Conservation (phyloP, 176 grass and related monocot species). For the Ananas comosus region DNA sequence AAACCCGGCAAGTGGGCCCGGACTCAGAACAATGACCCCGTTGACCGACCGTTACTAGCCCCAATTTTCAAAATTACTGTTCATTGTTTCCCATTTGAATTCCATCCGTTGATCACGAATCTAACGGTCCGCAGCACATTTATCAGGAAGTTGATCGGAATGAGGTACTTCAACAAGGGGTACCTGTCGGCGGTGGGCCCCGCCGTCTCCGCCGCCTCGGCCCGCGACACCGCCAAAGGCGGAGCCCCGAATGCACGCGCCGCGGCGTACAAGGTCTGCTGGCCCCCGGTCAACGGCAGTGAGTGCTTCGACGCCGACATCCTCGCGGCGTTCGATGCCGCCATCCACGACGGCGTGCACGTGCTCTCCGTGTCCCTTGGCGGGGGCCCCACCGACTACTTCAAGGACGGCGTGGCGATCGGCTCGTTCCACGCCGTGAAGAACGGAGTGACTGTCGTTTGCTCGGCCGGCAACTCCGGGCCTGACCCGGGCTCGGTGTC, state of each 20-base stretch:
- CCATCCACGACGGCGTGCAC: conserved; percentile 81
- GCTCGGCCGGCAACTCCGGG: conserved; percentile 73
- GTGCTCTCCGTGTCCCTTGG: conserved; percentile 85
- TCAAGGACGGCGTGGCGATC: conserved; percentile 63
- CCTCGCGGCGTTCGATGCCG: conserved; percentile 63
- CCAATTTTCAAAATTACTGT: background rate
- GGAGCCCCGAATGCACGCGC: conserved; percentile 46
- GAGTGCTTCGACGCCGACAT: conserved; percentile 95
- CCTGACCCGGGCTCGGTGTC: conserved; percentile 45
- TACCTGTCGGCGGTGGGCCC: conserved; percentile 33
- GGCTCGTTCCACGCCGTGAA: conserved; percentile 78
- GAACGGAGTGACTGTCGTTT: conserved; percentile 55
- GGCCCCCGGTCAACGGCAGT: conserved; percentile 68
- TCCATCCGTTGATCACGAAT: conserved; percentile 4
- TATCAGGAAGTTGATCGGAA: conserved; percentile 75
- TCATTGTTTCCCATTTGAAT: conserved; percentile 18
- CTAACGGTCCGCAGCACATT: background rate
- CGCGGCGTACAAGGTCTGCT: conserved; percentile 94
- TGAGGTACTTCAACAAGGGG: conserved; percentile 75
- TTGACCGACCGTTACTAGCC: background rate
- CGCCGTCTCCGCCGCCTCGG: conserved; percentile 18
- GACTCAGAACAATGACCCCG: background rate
- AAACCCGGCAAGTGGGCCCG: background rate
- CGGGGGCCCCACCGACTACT: conserved; percentile 38
- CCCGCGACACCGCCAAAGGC: conserved; percentile 68